Base-by-base conservation (phyloP, 371 early-diverging fungal genomes). In the Mucor irregularis region DNA sequence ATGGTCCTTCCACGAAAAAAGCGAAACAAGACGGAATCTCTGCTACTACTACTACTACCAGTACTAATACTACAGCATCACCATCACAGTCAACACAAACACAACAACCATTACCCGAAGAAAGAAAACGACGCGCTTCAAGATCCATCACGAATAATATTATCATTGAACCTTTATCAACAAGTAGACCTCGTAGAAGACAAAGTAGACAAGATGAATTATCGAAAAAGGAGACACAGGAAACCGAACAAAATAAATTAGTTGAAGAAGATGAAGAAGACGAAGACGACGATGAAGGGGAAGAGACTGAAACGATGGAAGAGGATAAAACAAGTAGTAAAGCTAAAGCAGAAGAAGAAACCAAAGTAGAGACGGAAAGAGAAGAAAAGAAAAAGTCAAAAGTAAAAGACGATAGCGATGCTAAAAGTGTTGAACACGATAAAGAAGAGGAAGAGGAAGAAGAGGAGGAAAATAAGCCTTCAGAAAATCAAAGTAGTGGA, bases 1-100 rank as follows among this genome's bases (percentile, higher is more conserved):
- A n/a, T n/a, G n/a, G n/a, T n/a, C n/a, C n/a, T 38, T 26, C n/a
- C 48, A 33, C 8, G 60, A 66, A 25, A 59, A 50, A 31, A 59
- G 45, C 11, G n/a, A n/a, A n/a, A n/a, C n/a, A n/a, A n/a, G n/a
- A n/a, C n/a, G n/a, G n/a, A n/a, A n/a, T n/a, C n/a, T n/a, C n/a
- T n/a, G n/a, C n/a, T n/a, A n/a, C n/a, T n/a, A n/a, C n/a, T n/a
- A n/a, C n/a, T n/a, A n/a, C n/a, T n/a, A n/a, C n/a, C n/a, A n/a
- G n/a, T n/a, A n/a, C n/a, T n/a, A n/a, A n/a, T n/a, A n/a, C n/a
- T 64, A 49, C 14, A 61, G 24, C 13, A n/a, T n/a, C n/a, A n/a
- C n/a, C n/a, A n/a, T n/a, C n/a, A n/a, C n/a, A n/a, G n/a, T n/a
- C n/a, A n/a, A n/a, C n/a, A n/a, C n/a, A n/a, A n/a, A n/a, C n/a